Evolutionary conservation across 1,284 basidiomycete genomes (phyloP), one percentile per base, ranked within the genome.

Genomic region (Cutaneotrichosporon cavernicola): DNA sequence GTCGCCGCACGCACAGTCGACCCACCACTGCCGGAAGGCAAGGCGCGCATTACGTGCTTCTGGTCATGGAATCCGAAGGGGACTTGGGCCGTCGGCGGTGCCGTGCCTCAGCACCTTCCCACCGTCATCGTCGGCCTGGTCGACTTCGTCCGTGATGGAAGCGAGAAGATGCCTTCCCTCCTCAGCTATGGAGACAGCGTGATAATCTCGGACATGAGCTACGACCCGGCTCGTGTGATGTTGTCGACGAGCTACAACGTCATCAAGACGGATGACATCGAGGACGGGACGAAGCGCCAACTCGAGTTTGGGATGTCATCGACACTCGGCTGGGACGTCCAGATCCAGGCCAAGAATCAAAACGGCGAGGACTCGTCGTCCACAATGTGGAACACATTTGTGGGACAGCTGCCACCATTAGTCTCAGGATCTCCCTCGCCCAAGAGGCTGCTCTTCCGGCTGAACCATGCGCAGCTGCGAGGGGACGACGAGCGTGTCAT

Each of bases 41-140:
- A 82, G 65, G 80, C 93, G 30, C 87, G 90, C 26, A 86, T 97
- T 64, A 94, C 91, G 1, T 92, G 90, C 72, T 96, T 96, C 77
- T 97, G 92, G 91, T 91, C 94, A 72, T 96, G 97, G 82, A 90
- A 97, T 79, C 86, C 97, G n/a, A 89, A 90, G 67, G 87, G 92
- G 0, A 81, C 92, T 14, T 96, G 92, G 91, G 89, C 87, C 50
- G 86, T 92, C 58, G 87, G 86, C 9, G 86, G 84, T 80, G 65
- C 78, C 22, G 76, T 83, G 22, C 79, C 81, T 5, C 88, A 90
- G 70, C 91, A 94, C 69, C 84, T 97, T 1, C 88, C 89, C 16
- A 87, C 89, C 2, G 89, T 96, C 84, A 84, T 91, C 36, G 81
- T 91, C 4, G 89, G 90, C 18, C 82, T 97, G 56, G 84, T 90